Evolutionary conservation across 2,329 filamentous ascomycete species (phyloP).

Genomic region (Aureobasidium zeae): DNA sequence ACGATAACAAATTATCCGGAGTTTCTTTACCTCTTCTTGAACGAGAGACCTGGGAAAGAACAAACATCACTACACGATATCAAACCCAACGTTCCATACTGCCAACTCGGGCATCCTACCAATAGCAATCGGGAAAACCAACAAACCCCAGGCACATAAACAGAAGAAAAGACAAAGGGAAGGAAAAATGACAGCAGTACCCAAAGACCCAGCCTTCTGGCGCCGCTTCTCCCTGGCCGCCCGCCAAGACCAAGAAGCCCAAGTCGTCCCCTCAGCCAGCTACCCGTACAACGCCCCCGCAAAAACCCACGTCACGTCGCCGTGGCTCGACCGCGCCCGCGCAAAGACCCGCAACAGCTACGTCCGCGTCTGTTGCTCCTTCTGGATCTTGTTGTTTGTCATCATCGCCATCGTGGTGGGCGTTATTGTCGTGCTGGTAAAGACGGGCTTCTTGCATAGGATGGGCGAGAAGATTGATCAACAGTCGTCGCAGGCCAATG

Average conservation of each 20-base stretch:
- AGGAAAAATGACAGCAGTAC: background rate
- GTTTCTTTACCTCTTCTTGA: no score
- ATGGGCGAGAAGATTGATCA: background rate
- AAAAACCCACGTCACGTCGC: no score
- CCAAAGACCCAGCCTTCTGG: constrained; percentile 49
- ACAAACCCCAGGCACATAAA: no score
- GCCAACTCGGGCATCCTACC: no score
- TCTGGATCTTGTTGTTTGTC: constrained; percentile 39
- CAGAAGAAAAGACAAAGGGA: no score
- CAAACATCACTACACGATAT: no score
- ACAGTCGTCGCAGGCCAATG: no score
- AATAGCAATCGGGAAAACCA: no score
- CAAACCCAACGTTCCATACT: no score
- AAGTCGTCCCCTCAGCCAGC: background rate
- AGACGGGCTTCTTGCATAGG: constrained; percentile 22
- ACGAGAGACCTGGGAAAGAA: no score
- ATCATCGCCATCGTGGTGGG: constrained; percentile 39
- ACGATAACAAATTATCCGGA: no score
- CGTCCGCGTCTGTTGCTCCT: constrained; percentile 38
- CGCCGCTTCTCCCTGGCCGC: constrained; percentile 50
- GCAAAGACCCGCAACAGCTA: constrained; percentile 39
- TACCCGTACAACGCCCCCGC: background rate
- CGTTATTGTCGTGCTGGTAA: constrained; percentile 37
- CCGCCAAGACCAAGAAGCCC: constrained; percentile 43
- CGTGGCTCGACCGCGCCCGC: constrained; percentile 45